Base-by-base conservation (phyloP, 345 rosid genomes). In the Moringa oleifera region DNA sequence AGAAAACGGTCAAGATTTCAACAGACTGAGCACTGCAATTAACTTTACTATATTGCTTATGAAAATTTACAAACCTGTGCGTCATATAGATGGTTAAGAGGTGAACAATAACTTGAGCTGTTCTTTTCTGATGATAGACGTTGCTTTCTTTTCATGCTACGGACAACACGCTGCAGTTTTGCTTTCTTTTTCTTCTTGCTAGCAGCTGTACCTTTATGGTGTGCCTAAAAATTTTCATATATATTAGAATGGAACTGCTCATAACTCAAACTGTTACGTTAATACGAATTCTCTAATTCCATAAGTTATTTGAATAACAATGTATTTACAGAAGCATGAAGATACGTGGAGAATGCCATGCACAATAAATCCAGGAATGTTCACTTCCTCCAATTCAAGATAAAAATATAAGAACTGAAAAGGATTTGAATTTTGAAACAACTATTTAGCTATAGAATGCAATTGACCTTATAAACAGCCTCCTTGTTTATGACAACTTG, bases 131-230 rank as follows among this genome's bases (percentile, higher is more conserved):
- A 64, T 41, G 97, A 81, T 33, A 82, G 18, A 33, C 96, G 90
- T 62, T 94, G 96, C 71, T 82, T 77, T 66, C 67, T 88, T 69
- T 94, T 90, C 80, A 94, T 83, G 84, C 82, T 88, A 50, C 85
- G 79, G 56, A 84, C 59, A 23, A 84, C 93, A 61, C 96, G 91
- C 74, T 83, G 85, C 77, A 94, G 73, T 74, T 90, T 94, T 58
- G 99, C 99, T 77, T 90, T 79, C 89, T 90, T 94, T 75, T 90
- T 88, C 84, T 85, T 94, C 86, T 94, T 94, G 80, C 96, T 90
- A 64, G 96, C 67, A 62, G 74, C 62, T 23, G 97, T 94, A 59
- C 96, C 97, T 73, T 82, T 81, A 80, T 87, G 81, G 59, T 67
- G 69, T 28, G 97, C 99, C 97, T 88, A 72, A 51, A 61, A 80